phyloP scores from a whole-genome alignment of 192 early-diverging fungal species.

The Dimargaris cristalligena region DNA sequence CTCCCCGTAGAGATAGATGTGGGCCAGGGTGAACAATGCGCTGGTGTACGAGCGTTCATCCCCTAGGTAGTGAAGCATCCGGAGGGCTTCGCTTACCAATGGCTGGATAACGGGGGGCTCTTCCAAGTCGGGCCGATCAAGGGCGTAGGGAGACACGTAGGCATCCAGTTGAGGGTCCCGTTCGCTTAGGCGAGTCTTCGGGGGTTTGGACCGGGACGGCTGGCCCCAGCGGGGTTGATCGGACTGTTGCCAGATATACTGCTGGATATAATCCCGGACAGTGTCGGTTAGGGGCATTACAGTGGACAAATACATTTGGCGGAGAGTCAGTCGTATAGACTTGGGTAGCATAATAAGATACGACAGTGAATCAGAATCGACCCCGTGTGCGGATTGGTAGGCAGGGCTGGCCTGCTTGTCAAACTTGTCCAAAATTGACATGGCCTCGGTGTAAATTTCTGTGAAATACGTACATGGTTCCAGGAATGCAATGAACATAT shows the following conservation, averaged over 20 bases:
- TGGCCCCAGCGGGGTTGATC: background rate
- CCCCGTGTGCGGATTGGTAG: background rate
- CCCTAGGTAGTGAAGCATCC: slow-evolving; percentile 5
- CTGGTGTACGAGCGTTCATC: slow-evolving; percentile 16
- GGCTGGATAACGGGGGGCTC: background rate
- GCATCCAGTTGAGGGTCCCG: slow-evolving; percentile 6
- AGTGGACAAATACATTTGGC: background rate
- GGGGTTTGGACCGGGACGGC: background rate
- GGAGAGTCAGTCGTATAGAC: background rate
- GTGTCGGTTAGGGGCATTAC: background rate
- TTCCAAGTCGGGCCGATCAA: background rate
- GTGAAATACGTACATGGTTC: too few species aligned
- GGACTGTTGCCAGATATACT: too few species aligned
- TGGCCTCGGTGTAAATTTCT: slow-evolving; percentile 6
- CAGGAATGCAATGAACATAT: too few species aligned
- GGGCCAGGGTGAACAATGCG: slow-evolving; percentile 44
- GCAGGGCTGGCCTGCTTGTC: background rate
- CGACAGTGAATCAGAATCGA: too few species aligned
- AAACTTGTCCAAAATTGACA: background rate
- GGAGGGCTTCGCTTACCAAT: slow-evolving; percentile 8
- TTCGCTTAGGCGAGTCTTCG: background rate
- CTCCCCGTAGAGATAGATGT: slow-evolving; percentile 54
- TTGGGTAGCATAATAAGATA: background rate
- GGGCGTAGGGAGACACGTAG: background rate
- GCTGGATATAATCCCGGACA: background rate